Base-by-base conservation (phyloP, 164 flowering plant genomes). In the Taxillus chinensis region DNA sequence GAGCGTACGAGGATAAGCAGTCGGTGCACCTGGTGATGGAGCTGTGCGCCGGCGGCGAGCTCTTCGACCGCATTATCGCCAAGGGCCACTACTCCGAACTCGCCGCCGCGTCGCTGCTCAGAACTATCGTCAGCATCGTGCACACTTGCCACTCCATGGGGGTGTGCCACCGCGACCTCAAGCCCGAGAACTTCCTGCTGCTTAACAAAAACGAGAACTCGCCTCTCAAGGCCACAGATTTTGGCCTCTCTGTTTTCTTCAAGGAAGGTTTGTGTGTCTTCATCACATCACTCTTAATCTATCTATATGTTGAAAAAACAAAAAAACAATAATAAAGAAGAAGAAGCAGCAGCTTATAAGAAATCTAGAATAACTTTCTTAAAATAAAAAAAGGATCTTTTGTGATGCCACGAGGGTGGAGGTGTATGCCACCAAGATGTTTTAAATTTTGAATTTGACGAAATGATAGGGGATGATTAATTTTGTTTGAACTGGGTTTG, bases 21-120 rank as follows among this genome's bases (percentile, higher is more conserved):
- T 78, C 82, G 7, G 95, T 88, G 14, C 84, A 86, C 73, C 55
- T 89, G 77, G 87, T 86, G 4, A 86, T 88, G 95, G 95, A 87
- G 74, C 63, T 87, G 63, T 87, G 90, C n/a, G 86, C 85, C 0
- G 90, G 90, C 10, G 95, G 96, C 7, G 92, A 88, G 75, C 80
- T 88, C 1, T 86, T 86, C 43, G 88, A 86, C 61, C 67, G 85
- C 39, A 86, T 86, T 41, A 83, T 84, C 6, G 79, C 86, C 0
- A 84, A 81, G 62, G 90, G 93, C 2, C 90, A 83, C 74, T 86
- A 73, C 65, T 78, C 86, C 0, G 93, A 84, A 58, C 74, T 81
- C 0, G 88, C 81, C 0, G 90, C 93, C 2, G 90, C 90, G 2
- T 73, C 82, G 0, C 56, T 86, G 78, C 46, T 83, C 27, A 74